Evolutionary conservation across 2,329 filamentous ascomycete genomes (phyloP), one percentile per base, ranked within the genome.

Genomic region (Colletotrichum musicola): DNA sequence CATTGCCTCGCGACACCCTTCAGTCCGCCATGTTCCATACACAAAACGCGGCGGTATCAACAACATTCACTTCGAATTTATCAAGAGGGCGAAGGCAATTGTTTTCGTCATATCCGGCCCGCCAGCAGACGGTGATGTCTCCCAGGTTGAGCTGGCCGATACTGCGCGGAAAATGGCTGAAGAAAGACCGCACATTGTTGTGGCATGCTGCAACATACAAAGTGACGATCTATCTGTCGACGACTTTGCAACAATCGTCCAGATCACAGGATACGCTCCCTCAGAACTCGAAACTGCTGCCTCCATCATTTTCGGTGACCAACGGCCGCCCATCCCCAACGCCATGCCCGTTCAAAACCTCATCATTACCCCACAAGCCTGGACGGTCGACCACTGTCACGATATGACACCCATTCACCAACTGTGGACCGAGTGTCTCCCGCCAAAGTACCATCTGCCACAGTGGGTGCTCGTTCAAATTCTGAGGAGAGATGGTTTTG

Each of bases 11-110:
- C 83, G 86, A 72, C 89, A 92, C 74, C 80, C 84, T 3, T 84
- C 84, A 77, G 83, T 94, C 69, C 88, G 90, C 20, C 92, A 94
- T 75, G 88, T 93, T 50, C 91, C 92, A 6, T 95, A 93, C 74
- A 88, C 89, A 5, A 86, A 88, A 54, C 83, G 84, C 60, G 79
- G 83, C 66, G 90, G 91, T 49, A 88, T 93, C 76, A 92, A 89
- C 3, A 83, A 84, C 22, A 85, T 87, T 51, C 89, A 94, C 77
- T 80, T 85, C 56, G 85, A 84, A 59, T 92, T 92, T 73, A 85
- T 93, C 61, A 85, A 83, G 64, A 81, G 86, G 63, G 89, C 89
- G 4, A 85, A 84, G 54, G 84, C 84, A 1, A 81, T 92, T 42
- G 77, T 93, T 14, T 88, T 92, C 66, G 86, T 93, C 64, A 83